phyloP scores from a whole-genome alignment of 73 alveolate genomes.

The Paramecium tetraurelia region DNA sequence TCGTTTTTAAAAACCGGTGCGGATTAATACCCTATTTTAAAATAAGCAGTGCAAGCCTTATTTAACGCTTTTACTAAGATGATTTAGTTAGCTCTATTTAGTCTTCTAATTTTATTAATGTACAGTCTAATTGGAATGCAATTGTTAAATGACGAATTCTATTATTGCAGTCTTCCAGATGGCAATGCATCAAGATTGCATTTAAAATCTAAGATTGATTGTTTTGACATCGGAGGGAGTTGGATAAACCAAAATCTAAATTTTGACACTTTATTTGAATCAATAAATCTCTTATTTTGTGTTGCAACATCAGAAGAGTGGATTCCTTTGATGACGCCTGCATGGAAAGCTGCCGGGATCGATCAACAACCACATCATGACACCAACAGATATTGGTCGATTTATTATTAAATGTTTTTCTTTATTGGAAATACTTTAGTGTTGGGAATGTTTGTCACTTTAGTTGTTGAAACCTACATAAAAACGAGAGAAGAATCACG shows the following conservation, averaged over 20 bases:
- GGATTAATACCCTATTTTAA: neutral
- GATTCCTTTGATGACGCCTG: neutral
- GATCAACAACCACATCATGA: neutral
- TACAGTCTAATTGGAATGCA: constrained; percentile 28
- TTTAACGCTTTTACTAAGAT: constrained; percentile 43
- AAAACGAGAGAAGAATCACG: constrained; percentile 45
- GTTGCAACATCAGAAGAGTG: constrained; percentile 55
- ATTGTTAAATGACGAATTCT: neutral
- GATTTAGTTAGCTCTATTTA: constrained; percentile 39
- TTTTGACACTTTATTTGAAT: constrained; percentile 33
- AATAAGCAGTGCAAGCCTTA: neutral
- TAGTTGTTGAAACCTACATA: constrained; percentile 33
- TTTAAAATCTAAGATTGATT: neutral
- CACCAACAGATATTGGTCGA: constrained; percentile 33
- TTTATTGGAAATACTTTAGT: constrained; percentile 48
- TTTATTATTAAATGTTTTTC: constrained; percentile 19
- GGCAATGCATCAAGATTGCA: neutral
- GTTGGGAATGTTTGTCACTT: constrained; percentile 56
- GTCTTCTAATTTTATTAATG: constrained; percentile 4
- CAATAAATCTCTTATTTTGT: constrained; percentile 5
- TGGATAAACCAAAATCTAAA: constrained; percentile 34
- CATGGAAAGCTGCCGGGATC: neutral
- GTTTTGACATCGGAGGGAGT: constrained; percentile 61
- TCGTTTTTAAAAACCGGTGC: constrained; percentile 39
- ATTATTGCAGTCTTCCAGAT: neutral